These are phyloP conservation scores for Cotoneaster glaucophyllus DNA, from an alignment of 306 rosid genomes.

Conservation along the genomic window DNA sequence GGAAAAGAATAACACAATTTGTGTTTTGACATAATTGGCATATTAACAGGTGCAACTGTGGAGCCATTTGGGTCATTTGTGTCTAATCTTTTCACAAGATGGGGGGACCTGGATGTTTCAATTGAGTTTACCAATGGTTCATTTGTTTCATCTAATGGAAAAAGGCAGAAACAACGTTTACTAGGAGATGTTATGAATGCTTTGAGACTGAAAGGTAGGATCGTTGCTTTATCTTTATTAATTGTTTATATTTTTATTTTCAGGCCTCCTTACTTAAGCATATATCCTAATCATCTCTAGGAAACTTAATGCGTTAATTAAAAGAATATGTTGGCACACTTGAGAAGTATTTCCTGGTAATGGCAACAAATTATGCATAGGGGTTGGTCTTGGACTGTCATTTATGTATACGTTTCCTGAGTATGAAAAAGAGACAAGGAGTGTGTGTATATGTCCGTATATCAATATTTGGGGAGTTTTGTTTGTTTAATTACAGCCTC, in stretches of 20 bases:
- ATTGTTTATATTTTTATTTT: neutral
- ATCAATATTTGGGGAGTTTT: neutral
- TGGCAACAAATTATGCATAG: neutral
- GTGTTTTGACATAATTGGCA: neutral
- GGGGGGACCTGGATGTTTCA: slow-evolving; percentile 94
- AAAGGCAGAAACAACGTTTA: slow-evolving; percentile 45
- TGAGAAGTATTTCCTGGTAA: neutral
- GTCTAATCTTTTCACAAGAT: slow-evolving; percentile 63
- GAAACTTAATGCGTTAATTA: neutral
- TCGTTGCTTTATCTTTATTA: neutral
- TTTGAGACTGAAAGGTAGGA: slow-evolving; percentile 53
- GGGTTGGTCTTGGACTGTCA: neutral
- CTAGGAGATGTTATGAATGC: slow-evolving; percentile 44
- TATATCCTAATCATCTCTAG: neutral
- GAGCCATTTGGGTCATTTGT: slow-evolving; percentile 96
- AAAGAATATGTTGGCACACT: neutral
- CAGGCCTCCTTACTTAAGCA: neutral
- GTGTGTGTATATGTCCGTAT: neutral
- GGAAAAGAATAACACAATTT: neutral
- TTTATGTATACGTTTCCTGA: neutral
- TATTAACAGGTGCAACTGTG: slow-evolving; percentile 74
- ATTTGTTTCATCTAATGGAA: slow-evolving; percentile 50
- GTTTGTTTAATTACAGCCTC: too few relatives aligned
- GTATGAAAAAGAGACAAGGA: neutral
- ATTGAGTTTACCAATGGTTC: slow-evolving; percentile 59